phyloP scores from a whole-genome alignment of 192 early-diverging fungal species.

The Coemansia pectinata region DNA sequence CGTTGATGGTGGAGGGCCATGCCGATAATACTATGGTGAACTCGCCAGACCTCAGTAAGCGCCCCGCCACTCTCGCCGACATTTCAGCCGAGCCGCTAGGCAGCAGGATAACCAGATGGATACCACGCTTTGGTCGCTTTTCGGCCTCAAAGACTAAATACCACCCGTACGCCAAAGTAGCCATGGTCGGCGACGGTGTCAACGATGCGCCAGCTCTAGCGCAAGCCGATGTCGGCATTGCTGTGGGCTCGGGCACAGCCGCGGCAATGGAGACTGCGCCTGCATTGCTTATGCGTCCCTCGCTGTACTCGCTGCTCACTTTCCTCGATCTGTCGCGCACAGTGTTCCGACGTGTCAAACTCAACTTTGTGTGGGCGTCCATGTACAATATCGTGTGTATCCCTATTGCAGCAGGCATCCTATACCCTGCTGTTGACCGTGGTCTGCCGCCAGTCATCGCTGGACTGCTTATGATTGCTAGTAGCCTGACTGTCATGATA shows the following conservation, averaged over 20 bases:
- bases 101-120: neutral
- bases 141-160: neutral
- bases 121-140: neutral
- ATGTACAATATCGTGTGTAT: constrained; percentile 86
- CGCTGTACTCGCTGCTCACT: constrained; percentile 75
- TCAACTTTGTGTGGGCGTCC: constrained; percentile 91
- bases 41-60: neutral
- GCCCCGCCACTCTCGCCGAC: neutral
- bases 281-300: constrained; percentile 77
- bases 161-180: constrained; percentile 61
- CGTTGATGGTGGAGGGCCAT: neutral
- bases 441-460: constrained; percentile 77
- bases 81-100: neutral
- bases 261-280: constrained; percentile 89
- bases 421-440: constrained; percentile 64
- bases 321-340: constrained; percentile 75
- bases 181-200: constrained; percentile 95
- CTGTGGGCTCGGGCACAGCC: constrained; percentile 86
- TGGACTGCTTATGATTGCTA: constrained; percentile 87
- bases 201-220: constrained; percentile 93
- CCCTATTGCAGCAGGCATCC: constrained; percentile 85
- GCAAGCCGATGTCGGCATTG: constrained; percentile 87
- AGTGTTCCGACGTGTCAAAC: constrained; percentile 73
- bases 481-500: constrained; percentile 80
- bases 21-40: neutral